phyloP scores from a whole-genome alignment of 805 yeast genomes.

The Kregervanrija delftensis region DNA sequence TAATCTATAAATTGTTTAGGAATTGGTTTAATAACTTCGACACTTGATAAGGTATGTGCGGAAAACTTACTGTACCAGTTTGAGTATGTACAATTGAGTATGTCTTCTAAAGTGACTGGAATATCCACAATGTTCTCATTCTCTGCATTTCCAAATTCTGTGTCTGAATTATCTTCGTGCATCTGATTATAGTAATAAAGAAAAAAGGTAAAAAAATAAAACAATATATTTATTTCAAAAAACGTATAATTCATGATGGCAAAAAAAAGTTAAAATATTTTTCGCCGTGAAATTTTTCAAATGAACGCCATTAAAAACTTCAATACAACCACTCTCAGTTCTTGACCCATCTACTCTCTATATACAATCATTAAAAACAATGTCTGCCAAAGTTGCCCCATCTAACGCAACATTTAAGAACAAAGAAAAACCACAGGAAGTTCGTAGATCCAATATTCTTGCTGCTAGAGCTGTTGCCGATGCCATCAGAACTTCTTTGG shows the following conservation, averaged over 20 bases:
- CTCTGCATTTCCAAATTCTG: not conserved
- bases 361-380: not conserved
- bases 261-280: too few relatives aligned
- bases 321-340: too few relatives aligned
- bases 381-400: conserved; percentile 10
- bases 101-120: conserved; percentile 30
- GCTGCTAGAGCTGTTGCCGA: conserved; percentile 95
- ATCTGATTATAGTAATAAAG: too few relatives aligned
- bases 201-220: too few relatives aligned
- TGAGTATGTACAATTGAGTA: conserved; percentile 48
- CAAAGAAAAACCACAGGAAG: conserved; percentile 93
- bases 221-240: too few relatives aligned
- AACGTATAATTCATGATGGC: too few relatives aligned
- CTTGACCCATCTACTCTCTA: too few relatives aligned
- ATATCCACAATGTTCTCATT: conserved; percentile 20
- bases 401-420: conserved; percentile 81
- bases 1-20: conserved; percentile 55
- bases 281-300: too few relatives aligned
- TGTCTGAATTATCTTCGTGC: too few relatives aligned
- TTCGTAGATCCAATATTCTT: conserved; percentile 76
- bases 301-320: too few relatives aligned
- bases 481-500: conserved; percentile 90
- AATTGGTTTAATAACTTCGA: conserved; percentile 48
- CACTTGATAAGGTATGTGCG: conserved; percentile 37
- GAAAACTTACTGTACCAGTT: conserved; percentile 53